These are phyloP conservation scores for Penicillium cosmopolitanum DNA, from an alignment of 495 filamentous ascomycete genomes.

Conservation along the genomic window DNA sequence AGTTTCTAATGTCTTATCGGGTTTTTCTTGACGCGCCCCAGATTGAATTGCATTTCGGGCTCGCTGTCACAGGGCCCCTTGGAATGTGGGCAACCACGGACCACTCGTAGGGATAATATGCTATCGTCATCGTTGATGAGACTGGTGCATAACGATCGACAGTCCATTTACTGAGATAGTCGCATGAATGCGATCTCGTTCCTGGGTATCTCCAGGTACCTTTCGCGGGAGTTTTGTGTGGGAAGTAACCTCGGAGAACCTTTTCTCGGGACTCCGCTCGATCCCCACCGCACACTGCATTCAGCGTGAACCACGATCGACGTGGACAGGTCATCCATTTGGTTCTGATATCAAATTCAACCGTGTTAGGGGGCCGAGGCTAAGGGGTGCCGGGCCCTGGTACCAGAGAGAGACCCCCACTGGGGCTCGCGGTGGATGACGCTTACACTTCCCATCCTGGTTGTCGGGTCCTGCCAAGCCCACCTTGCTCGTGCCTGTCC, in stretches of 20 bases:
- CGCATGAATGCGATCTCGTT: conserved; percentile 4
- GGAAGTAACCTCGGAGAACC: conserved; percentile 17
- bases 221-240: background rate
- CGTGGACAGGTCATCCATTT: conserved; percentile 2
- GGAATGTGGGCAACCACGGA: background rate
- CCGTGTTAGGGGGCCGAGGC: background rate
- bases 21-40: background rate
- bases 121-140: background rate
- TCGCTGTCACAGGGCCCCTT: conserved; percentile 1
- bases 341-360: conserved; percentile 21
- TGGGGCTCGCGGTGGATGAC: conserved; percentile 20
- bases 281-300: conserved; percentile 5
- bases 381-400: background rate
- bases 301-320: conserved; percentile 4
- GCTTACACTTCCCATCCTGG: conserved; percentile 23
- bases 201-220: conserved; percentile 17
- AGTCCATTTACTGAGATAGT: background rate
- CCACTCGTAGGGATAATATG: background rate
- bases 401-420: background rate
- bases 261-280: conserved; percentile 9
- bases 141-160: conserved; percentile 2
- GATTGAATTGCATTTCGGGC: conserved; percentile 6
- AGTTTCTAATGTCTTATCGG: background rate
- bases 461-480: conserved; percentile 24
- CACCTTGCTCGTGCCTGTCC: conserved; percentile 6